A percentile compares a stretch with the other conserved stretches of the same genome.
phyloP scores from a whole-genome alignment of 2,329 filamentous ascomycete species.

The Aspergillus fumigatiaffinis region DNA sequence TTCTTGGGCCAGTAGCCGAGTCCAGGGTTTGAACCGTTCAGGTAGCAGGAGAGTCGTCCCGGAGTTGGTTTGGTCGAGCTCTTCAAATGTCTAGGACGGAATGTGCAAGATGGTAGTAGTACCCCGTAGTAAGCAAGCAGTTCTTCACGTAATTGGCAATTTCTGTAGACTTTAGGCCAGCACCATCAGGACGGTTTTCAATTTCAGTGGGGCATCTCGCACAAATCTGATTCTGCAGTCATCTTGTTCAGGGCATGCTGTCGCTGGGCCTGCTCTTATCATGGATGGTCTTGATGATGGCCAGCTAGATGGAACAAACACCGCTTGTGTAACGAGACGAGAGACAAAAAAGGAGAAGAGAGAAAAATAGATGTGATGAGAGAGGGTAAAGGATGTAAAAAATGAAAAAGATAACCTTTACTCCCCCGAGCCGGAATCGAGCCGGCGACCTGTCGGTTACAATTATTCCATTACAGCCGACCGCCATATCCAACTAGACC shows the following conservation, averaged over 20 bases:
- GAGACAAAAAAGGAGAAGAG: not conserved
- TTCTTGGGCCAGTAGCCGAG: not conserved
- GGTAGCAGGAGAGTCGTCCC: not conserved
- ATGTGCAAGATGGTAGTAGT: too few relatives aligned
- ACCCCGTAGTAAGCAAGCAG: too few relatives aligned
- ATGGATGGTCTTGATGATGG: not conserved
- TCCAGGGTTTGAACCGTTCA: too few relatives aligned
- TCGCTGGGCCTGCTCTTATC: too few relatives aligned
- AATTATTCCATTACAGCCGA: not conserved
- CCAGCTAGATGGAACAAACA: not conserved
- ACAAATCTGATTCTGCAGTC: too few relatives aligned
- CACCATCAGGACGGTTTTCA: too few relatives aligned
- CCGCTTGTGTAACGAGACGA: not conserved
- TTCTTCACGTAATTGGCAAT: too few relatives aligned
- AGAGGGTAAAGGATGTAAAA: too few relatives aligned
- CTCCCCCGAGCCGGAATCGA: not conserved
- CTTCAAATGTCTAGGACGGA: not conserved
- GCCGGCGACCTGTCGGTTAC: not conserved
- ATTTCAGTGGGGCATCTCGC: too few relatives aligned
- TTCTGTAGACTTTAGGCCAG: too few relatives aligned
- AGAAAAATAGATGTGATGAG: not conserved
- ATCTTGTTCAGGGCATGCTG: too few relatives aligned
- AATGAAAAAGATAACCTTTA: not conserved
- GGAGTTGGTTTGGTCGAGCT: not conserved
- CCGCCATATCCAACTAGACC: not conserved